Base-by-base conservation (phyloP, 352 stramenopile species). In the Phytopythium chamaehyphon region DNA sequence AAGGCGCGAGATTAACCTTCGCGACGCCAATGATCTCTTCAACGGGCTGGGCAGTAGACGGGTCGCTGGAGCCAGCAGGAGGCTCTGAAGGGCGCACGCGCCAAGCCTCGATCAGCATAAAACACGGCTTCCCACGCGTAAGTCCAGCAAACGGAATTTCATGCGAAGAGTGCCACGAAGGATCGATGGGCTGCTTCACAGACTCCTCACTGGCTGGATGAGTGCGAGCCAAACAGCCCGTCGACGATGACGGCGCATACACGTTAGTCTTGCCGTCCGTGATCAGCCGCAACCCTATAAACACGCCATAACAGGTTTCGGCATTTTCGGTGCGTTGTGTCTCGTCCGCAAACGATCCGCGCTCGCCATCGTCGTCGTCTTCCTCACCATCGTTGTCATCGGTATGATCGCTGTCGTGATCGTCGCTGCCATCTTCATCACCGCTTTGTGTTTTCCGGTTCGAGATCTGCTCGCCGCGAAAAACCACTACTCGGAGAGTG, bases 251-350 rank as follows among this genome's bases (percentile, higher is more conserved):
- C 14, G 84, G 84, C 1, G 84, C 82, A 52, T 94, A 94, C 47
- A 94, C 82, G 50, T 94, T 94, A 2, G 82, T 94, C 65, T 94
- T 94, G 46, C 84, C 84, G 47, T 93, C 83, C 14, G 76, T 89
- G 38, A 93, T 59, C 40, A 93, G 59, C 7, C 83, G 78, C 16
- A 93, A 53, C 15, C 78, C 83, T 40, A 93, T 54, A 43, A 91
- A 93, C n/a, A 91, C 54, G 28, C 58, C 49, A n/a, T 38, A 19
- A 14, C 24, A 23, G 21, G 15, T 31, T 4, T 5, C 18, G 11
- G 5, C 22, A 16, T 33, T 33, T 14, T 52, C 54, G 3, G 46
- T 38, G 11, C 43, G 26, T 19, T 51, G 37, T 40, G 53, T 21
- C 15, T 44, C 23, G 11, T 51, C 33, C 10, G 42, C 54, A 18